Evolutionary conservation across 257 asterid genomes (phyloP), one percentile per base, ranked within the genome.

Genomic region (Lantana camara): DNA sequence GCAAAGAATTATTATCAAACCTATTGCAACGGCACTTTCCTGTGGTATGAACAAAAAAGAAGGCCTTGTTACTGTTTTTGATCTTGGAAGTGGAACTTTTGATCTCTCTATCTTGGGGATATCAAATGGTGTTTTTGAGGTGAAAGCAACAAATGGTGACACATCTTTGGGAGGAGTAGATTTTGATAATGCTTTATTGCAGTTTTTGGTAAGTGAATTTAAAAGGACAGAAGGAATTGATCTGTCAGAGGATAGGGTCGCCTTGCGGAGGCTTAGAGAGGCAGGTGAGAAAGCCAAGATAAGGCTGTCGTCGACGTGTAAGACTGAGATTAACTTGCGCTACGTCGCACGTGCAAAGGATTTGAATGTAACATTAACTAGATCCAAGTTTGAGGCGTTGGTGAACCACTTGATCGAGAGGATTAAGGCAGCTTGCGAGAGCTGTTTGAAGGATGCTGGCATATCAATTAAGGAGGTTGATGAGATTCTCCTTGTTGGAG

Each of bases 261-360:
- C 95, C 15, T 73, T 82, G 71, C 95, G 84, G 71, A 84, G 95
- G 47, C 92, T 87, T 19, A 71, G 95, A 7, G 95, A 87, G 80
- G 95, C 95, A 14, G 95, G 88, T 23, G 95, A 87, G 74, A 87
- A 87, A 73, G 92, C 95, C 3, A 87, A 87, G 76, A 83, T 85
- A 9, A 90, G 83, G 75, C 90, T 85, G 22, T 85, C 94, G n/a
- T 83, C 94, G 5, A 85, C 90, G 6, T 63, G 90, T 11, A 90
- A 85, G 69, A 85, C 94, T 10, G 94, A 82, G 51, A 83, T 85
- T 65, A 85, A 83, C 72, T 68, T 85, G 72, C 94, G 90, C 51
- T 85, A 82, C 45, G 83, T 85, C 45, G 83, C 90, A 13, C 90
- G 94, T 27, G 90, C 94, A 7, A 83, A 79, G 56, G 90, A 85